phyloP scores from a whole-genome alignment of 768 basidiomycete genomes.

The Strobilomyces dryophilus region DNA sequence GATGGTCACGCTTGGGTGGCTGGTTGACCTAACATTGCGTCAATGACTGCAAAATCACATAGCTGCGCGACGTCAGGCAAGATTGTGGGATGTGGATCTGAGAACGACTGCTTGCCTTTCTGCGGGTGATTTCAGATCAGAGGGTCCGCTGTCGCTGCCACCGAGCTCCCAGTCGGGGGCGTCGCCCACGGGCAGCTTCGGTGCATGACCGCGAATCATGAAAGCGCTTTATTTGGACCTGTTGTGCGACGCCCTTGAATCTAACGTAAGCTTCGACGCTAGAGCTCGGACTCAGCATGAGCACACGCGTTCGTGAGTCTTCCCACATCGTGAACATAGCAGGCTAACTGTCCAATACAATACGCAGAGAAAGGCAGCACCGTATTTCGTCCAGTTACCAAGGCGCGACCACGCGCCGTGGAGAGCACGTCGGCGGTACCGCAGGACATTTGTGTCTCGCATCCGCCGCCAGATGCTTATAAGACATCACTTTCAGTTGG shows the following conservation, averaged over 20 bases:
- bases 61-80: constrained; percentile 36
- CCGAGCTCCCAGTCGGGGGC: constrained; percentile 59
- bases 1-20: constrained; percentile 10
- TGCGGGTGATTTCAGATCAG: constrained; percentile 42
- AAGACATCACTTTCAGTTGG: background rate
- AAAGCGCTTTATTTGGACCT: constrained; percentile 25
- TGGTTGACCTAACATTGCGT: constrained; percentile 53
- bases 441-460: constrained; percentile 12
- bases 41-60: constrained; percentile 60
- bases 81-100: background rate
- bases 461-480: constrained; percentile 5
- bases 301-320: constrained; percentile 58
- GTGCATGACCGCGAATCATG: constrained; percentile 26
- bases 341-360: background rate
- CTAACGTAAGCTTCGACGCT: constrained; percentile 3
- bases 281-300: constrained; percentile 31
- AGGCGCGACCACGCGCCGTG: constrained; percentile 44
- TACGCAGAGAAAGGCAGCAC: constrained; percentile 64
- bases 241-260: constrained; percentile 12
- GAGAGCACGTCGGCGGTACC: constrained; percentile 18
- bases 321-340: background rate
- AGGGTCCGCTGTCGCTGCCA: constrained; percentile 37
- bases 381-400: constrained; percentile 64
- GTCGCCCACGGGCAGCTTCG: constrained; percentile 52
- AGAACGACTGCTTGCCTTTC: constrained; percentile 46